Percentiles rank a stretch among this genome's conserved stretches.
phyloP scores from a whole-genome alignment of 2,329 filamentous ascomycete genomes.

The Penicillium paneum region DNA sequence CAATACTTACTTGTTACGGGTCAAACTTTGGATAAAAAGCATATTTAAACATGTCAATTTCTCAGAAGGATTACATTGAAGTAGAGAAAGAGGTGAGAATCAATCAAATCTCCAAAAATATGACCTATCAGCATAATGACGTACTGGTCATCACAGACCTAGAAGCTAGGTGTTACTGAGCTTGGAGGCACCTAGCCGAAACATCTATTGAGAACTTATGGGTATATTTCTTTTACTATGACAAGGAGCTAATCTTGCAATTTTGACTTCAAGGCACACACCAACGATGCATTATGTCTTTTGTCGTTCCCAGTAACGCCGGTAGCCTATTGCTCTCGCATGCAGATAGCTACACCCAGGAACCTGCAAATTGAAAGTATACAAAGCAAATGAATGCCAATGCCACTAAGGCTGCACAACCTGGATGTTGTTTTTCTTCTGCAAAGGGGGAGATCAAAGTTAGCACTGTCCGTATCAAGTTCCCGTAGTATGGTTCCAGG shows the following conservation, averaged over 20 bases:
- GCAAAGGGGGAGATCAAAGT: slow-evolving; percentile 11
- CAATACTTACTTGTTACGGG: neutral
- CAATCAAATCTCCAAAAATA: too few relatives aligned
- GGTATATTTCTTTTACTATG: slow-evolving; percentile 2
- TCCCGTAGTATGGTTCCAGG: neutral
- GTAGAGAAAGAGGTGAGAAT: too few relatives aligned
- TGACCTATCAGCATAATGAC: too few relatives aligned
- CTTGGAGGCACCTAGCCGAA: neutral
- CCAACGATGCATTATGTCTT: slow-evolving; percentile 21
- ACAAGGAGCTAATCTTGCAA: slow-evolving; percentile 1
- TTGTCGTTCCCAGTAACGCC: slow-evolving; percentile 21
- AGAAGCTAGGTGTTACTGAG: neutral
- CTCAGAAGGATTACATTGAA: too few relatives aligned
- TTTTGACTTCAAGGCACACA: slow-evolving; percentile 9
- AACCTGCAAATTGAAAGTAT: slow-evolving; percentile 10
- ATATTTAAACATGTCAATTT: too few relatives aligned
- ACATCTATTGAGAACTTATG: neutral
- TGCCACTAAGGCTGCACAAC: slow-evolving; percentile 44
- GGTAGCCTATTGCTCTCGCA: slow-evolving; percentile 11
- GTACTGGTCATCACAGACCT: too few relatives aligned
- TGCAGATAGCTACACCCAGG: slow-evolving; percentile 1
- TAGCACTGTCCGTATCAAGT: neutral
- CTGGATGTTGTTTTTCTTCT: slow-evolving; percentile 51
- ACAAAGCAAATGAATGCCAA: slow-evolving; percentile 1
- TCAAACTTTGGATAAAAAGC: too few relatives aligned